phyloP scores from a whole-genome alignment of 1,284 basidiomycete species.

The Singerocomus inundabilis region DNA sequence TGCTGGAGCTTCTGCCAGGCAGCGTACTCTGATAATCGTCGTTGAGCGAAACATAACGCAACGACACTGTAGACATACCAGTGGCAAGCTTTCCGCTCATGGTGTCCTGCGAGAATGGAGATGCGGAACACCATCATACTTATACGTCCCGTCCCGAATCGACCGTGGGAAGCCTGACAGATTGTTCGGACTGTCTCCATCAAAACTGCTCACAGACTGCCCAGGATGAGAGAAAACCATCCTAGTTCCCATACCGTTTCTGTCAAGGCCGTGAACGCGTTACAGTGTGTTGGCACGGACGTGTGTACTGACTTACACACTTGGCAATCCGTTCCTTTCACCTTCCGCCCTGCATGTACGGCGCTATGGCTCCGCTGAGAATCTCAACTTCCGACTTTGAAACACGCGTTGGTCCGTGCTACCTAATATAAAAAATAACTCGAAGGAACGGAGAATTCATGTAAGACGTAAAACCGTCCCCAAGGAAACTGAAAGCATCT shows the following conservation, averaged over 20 bases:
- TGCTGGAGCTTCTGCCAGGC: slow-evolving; percentile 91
- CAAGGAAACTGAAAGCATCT: not conserved
- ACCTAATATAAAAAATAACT: slow-evolving; percentile 3
- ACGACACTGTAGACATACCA: slow-evolving; percentile 33
- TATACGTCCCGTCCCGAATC: slow-evolving; percentile 10
- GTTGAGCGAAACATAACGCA: not conserved
- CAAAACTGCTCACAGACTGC: slow-evolving; percentile 14
- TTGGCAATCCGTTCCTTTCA: not conserved
- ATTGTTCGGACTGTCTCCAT: not conserved
- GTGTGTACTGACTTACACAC: slow-evolving; percentile 15
- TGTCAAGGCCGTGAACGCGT: slow-evolving; percentile 1
- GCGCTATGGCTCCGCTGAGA: not conserved
- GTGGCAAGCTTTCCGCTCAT: slow-evolving; percentile 58
- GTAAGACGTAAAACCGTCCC: not conserved
- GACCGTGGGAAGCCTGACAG: slow-evolving; percentile 24
- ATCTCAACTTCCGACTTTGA: not conserved
- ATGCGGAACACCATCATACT: slow-evolving; percentile 13
- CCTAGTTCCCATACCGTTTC: not conserved
- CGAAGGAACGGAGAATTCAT: not conserved
- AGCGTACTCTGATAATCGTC: slow-evolving; percentile 62
- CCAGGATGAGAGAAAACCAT: slow-evolving; percentile 21
- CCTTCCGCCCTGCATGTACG: not conserved
- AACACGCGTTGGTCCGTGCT: not conserved
- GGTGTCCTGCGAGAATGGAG: slow-evolving; percentile 9
- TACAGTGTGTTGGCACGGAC: not conserved